phyloP scores from a whole-genome alignment of 352 stramenopile species.

The Phytophthora hybrid region DNA sequence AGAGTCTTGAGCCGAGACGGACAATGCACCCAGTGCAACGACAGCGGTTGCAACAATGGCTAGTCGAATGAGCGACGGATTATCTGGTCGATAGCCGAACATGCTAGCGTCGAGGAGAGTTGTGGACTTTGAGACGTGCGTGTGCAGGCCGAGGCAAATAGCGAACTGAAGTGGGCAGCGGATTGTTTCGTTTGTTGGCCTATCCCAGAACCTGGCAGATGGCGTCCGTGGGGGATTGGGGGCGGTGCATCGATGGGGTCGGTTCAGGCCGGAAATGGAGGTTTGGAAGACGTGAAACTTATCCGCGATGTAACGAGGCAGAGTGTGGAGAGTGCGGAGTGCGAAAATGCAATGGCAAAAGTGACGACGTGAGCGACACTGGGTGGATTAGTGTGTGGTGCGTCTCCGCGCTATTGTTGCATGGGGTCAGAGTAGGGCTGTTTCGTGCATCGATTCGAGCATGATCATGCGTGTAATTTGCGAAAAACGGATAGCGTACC shows the following conservation, averaged over 20 bases:
- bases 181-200: background rate
- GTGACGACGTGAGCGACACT: background rate
- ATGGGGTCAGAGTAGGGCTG: no score
- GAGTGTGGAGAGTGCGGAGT: background rate
- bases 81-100: constrained; percentile 10
- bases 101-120: constrained; percentile 5
- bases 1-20: constrained; percentile 37
- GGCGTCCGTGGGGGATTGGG: background rate
- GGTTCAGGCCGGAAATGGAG: background rate
- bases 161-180: constrained; percentile 4
- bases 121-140: background rate
- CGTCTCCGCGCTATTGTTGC: background rate
- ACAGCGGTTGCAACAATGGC: constrained; percentile 4
- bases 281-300: constrained; percentile 3
- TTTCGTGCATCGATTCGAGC: no score
- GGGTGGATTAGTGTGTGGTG: background rate
- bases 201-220: constrained; percentile 11
- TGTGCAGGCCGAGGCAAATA: constrained; percentile 13
- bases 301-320: background rate
- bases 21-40: constrained; percentile 30
- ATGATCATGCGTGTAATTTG: no score
- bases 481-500: no score
- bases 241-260: background rate
- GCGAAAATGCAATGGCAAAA: background rate
- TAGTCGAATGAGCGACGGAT: constrained; percentile 1